Conservation (phyloP, 768 basidiomycete species). For the Mrakia frigida region DNA sequence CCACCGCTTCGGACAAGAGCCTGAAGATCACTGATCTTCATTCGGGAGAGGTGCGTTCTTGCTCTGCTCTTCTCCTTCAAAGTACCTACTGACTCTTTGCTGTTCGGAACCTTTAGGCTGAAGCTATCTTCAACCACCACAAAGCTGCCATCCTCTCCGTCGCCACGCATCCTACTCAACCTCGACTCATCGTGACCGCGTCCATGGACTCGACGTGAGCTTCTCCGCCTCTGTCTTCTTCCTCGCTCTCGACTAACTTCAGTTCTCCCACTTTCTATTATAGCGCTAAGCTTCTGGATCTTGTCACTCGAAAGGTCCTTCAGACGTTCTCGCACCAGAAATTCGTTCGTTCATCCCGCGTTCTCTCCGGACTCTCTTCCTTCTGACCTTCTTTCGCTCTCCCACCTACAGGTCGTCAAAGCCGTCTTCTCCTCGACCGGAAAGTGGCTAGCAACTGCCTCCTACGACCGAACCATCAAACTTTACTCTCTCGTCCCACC, state of each 20-base stretch:
- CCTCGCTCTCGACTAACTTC: neutral
- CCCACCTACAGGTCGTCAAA: constrained; percentile 33
- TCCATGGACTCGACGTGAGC: constrained; percentile 37
- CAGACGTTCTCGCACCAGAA: constrained; percentile 37
- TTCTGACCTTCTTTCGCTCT: neutral
- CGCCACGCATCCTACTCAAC: constrained; percentile 29
- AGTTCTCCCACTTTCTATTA: neutral
- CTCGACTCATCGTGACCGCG: constrained; percentile 33
- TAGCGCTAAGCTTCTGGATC: constrained; percentile 34
- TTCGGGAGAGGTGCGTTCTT: constrained; percentile 32
- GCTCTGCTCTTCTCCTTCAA: neutral
- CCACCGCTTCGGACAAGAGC: constrained; percentile 39
- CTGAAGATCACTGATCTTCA: constrained; percentile 35
- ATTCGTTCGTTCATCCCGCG: constrained; percentile 4
- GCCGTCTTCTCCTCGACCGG: constrained; percentile 35
- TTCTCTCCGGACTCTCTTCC: too few species aligned
- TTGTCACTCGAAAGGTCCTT: constrained; percentile 34
- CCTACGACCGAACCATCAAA: constrained; percentile 38
- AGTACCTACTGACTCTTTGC: neutral
- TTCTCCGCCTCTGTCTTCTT: neutral
- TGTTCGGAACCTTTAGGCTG: neutral
- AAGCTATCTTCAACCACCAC: constrained; percentile 34
- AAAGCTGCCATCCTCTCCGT: constrained; percentile 36
- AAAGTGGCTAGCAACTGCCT: constrained; percentile 34
- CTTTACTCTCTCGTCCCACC: constrained; percentile 34